phyloP scores from a whole-genome alignment of 2,329 filamentous ascomycete genomes.

The Zymoseptoria passerinii region DNA sequence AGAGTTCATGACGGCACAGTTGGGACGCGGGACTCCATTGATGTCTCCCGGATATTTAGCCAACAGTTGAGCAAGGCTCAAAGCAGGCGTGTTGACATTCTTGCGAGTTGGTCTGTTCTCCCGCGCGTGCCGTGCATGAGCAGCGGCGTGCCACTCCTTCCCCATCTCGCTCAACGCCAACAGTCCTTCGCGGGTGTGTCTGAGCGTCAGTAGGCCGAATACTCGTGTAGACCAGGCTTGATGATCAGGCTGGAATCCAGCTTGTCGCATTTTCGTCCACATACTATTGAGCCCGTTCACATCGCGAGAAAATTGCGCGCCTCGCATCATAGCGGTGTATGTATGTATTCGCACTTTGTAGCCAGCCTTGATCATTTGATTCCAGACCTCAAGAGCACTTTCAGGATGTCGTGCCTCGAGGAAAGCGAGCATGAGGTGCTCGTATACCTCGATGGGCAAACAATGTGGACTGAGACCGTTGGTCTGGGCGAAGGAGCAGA shows the following conservation, averaged over 20 bases:
- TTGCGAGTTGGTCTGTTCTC: constrained; percentile 12
- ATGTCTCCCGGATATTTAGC: constrained; percentile 19
- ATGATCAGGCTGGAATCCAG: constrained; percentile 53
- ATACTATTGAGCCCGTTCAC: constrained; percentile 53
- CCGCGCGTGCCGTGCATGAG: constrained; percentile 1
- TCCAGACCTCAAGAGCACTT: constrained; percentile 49
- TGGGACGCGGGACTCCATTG: constrained; percentile 48
- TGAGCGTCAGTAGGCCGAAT: constrained; percentile 53
- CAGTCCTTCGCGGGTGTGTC: constrained; percentile 47
- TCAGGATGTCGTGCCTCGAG: constrained; percentile 36
- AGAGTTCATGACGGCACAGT: constrained; percentile 59
- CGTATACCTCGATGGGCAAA: constrained; percentile 25
- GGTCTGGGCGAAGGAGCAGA: constrained; percentile 2
- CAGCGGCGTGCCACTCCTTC: constrained; percentile 45
- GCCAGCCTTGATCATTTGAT: constrained; percentile 46
- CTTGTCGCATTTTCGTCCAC: constrained; percentile 55
- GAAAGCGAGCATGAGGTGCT: constrained; percentile 41
- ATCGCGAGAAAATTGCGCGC: constrained; percentile 56
- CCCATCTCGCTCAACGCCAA: constrained; percentile 59
- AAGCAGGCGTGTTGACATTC: background rate
- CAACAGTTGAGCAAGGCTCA: constrained; percentile 15
- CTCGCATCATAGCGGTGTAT: constrained; percentile 66
- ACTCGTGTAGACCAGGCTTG: constrained; percentile 64
- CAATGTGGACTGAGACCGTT: constrained; percentile 2
- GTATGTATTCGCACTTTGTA: constrained; percentile 54